Evolutionary conservation across 495 filamentous ascomycete genomes (phyloP), one percentile per base, ranked within the genome.

Genomic region (Penicillium antarcticum): DNA sequence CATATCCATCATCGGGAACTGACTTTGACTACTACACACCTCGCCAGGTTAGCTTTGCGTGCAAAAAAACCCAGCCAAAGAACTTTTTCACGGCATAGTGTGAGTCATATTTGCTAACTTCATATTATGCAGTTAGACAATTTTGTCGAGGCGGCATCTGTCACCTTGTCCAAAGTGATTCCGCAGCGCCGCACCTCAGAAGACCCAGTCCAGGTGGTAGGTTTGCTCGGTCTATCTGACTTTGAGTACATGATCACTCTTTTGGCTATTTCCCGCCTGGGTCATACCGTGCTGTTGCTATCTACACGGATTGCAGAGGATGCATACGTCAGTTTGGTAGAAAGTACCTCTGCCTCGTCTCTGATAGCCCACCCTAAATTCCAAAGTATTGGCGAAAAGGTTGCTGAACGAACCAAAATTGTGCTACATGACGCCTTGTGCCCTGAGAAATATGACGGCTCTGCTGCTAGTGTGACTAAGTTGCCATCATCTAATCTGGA

Each of bases 251-350:
- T 76, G 38, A 54, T 77, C 9, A 71, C 74, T 0, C 56, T 75
- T 23, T 62, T 75, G 21, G 75, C 72, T 5, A 33, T 78, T 13
- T 69, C 68, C 7, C 57, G 69, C n/a, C 51, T 80, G 2, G 77
- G 77, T 1, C 73, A 75, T 49, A 67, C 75, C 3, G 67, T 77
- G 9, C 62, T 80, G 2, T 65, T 78, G 13, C 60, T 80, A 4
- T 77, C 73, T 9, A 77, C 74, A 0, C 56, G 77, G 0, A 68
- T 78, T 13, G 67, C 73, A 0, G 56, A 63, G 40, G 69, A 72
- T 39, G 76, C 78, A 0, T 72, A 74, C 52, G 61, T 65, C 10
- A 69, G 66, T 24, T 53, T 81, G 24, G 11, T 67, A 4, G 60
- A 57, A 44, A 67, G 32, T 36, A 68, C 55, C 33, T 56, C 57